phyloP scores from a whole-genome alignment of 768 basidiomycete species.

The Kwoniella bestiolae region DNA sequence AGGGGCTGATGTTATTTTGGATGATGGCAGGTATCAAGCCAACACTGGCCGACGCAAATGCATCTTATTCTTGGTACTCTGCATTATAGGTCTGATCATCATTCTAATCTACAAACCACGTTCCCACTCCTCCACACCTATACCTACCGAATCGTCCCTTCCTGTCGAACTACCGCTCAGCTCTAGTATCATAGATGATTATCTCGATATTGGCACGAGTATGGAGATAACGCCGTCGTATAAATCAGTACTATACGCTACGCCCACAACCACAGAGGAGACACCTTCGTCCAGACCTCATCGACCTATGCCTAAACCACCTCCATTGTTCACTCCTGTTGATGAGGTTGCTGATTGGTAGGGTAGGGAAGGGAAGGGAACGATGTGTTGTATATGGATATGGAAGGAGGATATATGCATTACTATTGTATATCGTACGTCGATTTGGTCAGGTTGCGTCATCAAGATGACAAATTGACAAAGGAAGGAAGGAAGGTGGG shows the following conservation, averaged over 20 bases:
- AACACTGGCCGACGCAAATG: conserved; percentile 90
- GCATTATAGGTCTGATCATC: conserved; percentile 84
- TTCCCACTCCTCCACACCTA: conserved; percentile 9
- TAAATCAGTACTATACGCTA: conserved; percentile 3
- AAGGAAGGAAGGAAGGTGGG: conserved; percentile 1
- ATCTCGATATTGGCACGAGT: neutral
- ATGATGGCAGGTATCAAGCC: conserved; percentile 77
- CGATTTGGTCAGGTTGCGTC: conserved; percentile 5
- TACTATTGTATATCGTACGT: too few relatives aligned
- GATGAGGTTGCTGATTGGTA: conserved; percentile 1
- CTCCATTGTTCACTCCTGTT: conserved; percentile 17
- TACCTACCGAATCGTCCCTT: conserved; percentile 11
- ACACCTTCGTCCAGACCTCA: conserved; percentile 15
- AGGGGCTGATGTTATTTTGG: neutral
- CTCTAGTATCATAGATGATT: neutral
- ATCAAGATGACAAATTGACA: neutral
- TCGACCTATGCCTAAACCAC: conserved; percentile 32
- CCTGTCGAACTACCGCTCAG: neutral
- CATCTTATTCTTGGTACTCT: conserved; percentile 85
- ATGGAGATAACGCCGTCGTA: conserved; percentile 5
- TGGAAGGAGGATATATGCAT: too few relatives aligned
- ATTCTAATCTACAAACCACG: conserved; percentile 92
- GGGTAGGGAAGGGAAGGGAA: neutral
- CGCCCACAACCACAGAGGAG: neutral
- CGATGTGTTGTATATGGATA: too few relatives aligned